Evolutionary conservation across 805 yeast genomes (phyloP).

Genomic region (Scheffersomyces coipomensis): DNA sequence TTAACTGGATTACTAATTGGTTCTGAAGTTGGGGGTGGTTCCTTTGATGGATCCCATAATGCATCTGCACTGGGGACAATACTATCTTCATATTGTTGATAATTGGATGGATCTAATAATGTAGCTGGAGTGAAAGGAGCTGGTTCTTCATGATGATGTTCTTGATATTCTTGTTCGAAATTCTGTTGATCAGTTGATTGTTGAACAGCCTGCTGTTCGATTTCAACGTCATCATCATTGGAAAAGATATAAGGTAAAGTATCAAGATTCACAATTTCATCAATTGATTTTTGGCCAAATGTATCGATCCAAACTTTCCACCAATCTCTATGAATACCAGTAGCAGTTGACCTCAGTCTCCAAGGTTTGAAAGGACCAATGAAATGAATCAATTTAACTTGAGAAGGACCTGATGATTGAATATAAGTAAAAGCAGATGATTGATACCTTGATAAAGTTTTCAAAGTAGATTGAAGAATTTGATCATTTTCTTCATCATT

Average conservation of each 20-base stretch:
- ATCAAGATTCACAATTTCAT: slow-evolving; percentile 12
- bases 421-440: slow-evolving; percentile 17
- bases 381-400: slow-evolving; percentile 59
- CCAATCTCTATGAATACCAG: slow-evolving; percentile 29
- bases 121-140: slow-evolving; percentile 13
- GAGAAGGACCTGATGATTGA: slow-evolving; percentile 13
- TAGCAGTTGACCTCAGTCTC: slow-evolving; percentile 22
- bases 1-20: background rate
- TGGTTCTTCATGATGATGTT: background rate
- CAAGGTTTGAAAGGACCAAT: slow-evolving; percentile 67
- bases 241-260: slow-evolving; percentile 5
- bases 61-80: slow-evolving; percentile 16
- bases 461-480: slow-evolving; percentile 4
- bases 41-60: slow-evolving; percentile 45
- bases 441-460: slow-evolving; percentile 14
- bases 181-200: background rate
- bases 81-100: slow-evolving; percentile 17
- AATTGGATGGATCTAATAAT: slow-evolving; percentile 31
- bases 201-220: background rate
- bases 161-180: slow-evolving; percentile 1
- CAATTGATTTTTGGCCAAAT: slow-evolving; percentile 23
- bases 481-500: slow-evolving; percentile 3
- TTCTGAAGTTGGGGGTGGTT: slow-evolving; percentile 37
- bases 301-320: slow-evolving; percentile 37
- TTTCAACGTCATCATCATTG: slow-evolving; percentile 2